A percentile compares a stretch with the other conserved stretches of the same genome.
Conservation (phyloP, 2,329 filamentous ascomycete genomes). For the Xylariaceae sp. region DNA sequence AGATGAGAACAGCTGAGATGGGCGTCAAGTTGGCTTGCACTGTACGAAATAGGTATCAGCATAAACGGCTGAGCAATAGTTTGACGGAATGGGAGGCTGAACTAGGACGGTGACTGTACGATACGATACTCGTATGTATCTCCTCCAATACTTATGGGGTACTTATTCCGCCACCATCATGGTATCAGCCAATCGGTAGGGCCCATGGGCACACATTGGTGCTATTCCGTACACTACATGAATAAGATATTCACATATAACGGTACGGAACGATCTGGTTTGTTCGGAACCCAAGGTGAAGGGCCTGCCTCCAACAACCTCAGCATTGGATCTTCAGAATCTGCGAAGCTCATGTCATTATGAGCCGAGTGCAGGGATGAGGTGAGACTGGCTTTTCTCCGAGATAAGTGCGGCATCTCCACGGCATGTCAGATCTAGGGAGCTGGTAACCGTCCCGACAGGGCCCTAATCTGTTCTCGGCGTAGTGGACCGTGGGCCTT, state of each 20-base stretch:
- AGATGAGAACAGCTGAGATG: neutral
- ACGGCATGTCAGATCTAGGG: too few relatives aligned
- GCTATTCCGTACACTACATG: too few relatives aligned
- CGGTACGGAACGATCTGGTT: neutral
- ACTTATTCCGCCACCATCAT: neutral
- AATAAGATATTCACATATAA: too few relatives aligned
- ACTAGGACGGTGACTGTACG: neutral
- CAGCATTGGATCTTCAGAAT: neutral
- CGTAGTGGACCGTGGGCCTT: conserved; percentile 2
- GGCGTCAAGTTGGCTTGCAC: neutral
- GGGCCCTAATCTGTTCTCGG: neutral
- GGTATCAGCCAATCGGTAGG: neutral
- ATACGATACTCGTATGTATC: neutral
- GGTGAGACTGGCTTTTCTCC: neutral
- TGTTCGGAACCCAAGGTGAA: neutral
- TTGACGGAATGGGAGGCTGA: neutral
- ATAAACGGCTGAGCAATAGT: neutral
- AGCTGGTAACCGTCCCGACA: neutral
- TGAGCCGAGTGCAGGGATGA: conserved; percentile 3
- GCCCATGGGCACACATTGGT: neutral
- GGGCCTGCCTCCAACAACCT: neutral
- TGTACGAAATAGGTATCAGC: neutral
- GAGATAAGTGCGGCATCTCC: conserved; percentile 4
- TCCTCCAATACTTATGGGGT: too few relatives aligned
- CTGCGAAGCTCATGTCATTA: neutral